These are phyloP conservation scores for Kodamaea jinghongensis DNA, from an alignment of 805 yeast species.

Conservation along the genomic window DNA sequence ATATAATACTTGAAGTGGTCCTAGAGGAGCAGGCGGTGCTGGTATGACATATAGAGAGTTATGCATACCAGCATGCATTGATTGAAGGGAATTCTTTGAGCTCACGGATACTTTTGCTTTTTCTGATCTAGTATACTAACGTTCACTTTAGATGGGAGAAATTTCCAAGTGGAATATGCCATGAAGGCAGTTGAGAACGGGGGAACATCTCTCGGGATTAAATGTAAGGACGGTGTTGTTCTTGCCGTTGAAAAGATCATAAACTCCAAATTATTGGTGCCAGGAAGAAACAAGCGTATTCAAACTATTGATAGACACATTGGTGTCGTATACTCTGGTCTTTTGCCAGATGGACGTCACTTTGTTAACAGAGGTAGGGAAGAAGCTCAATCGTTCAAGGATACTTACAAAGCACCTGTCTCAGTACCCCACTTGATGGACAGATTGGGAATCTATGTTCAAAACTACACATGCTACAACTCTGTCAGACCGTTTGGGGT, in stretches of 20 bases:
- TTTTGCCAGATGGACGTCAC: conserved; percentile 95
- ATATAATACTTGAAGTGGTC: no score
- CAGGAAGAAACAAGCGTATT: conserved; percentile 84
- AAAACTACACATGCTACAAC: conserved; percentile 91
- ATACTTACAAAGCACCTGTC: conserved; percentile 71
- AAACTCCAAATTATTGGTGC: conserved; percentile 81
- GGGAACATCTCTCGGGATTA: conserved; percentile 91
- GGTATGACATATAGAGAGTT: not conserved
- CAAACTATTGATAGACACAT: conserved; percentile 92
- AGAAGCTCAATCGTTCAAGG: conserved; percentile 79
- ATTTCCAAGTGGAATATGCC: conserved; percentile 98
- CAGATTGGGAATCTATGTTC: conserved; percentile 86
- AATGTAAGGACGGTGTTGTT: conserved; percentile 91
- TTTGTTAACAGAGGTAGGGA: conserved; percentile 89
- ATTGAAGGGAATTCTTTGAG: no score
- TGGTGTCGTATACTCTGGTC: conserved; percentile 93
- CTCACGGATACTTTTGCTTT: not conserved
- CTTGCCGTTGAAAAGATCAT: conserved; percentile 94
- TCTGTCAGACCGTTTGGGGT: conserved; percentile 98
- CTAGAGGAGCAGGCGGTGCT: not conserved
- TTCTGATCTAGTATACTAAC: conserved; percentile 30
- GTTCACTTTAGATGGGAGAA: conserved; percentile 73
- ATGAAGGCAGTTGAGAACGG: conserved; percentile 97
- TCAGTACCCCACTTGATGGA: conserved; percentile 80
- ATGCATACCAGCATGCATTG: no score